phyloP scores from a whole-genome alignment of 2,329 filamentous ascomycete species.

The Talaromyces funiculosus region DNA sequence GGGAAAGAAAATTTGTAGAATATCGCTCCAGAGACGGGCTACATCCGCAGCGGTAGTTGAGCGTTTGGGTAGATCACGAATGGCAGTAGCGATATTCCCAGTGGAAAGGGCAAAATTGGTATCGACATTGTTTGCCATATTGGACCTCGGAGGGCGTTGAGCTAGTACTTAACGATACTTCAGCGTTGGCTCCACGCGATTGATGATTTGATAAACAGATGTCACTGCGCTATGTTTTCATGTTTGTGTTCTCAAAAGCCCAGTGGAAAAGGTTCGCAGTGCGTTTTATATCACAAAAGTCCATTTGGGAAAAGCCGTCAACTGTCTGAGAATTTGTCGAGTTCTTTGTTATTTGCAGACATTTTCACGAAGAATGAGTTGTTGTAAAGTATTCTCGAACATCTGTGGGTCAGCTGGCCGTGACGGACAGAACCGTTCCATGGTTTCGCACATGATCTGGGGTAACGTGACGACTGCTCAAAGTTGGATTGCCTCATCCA shows the following conservation, averaged over 20 bases:
- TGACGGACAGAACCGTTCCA: neutral
- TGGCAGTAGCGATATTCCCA: neutral
- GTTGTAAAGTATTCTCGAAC: neutral
- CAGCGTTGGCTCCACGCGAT: neutral
- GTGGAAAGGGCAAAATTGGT: conserved; percentile 10
- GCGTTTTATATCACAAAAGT: neutral
- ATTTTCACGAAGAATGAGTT: neutral
- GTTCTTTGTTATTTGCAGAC: neutral
- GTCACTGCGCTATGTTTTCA: neutral
- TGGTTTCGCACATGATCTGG: conserved; percentile 2
- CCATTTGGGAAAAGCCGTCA: neutral
- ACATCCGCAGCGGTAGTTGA: conserved; percentile 4
- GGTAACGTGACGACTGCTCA: neutral
- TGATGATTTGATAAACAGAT: neutral
- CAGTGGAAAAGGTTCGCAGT: neutral
- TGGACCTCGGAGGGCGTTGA: neutral
- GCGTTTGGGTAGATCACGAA: conserved; percentile 6
- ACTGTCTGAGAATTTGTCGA: neutral
- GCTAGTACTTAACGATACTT: neutral
- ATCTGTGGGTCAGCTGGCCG: neutral
- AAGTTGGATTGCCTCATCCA: too few species aligned
- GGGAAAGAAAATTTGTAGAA: conserved; percentile 10
- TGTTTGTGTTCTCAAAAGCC: neutral
- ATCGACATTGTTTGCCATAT: neutral
- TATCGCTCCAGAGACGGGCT: conserved; percentile 4